phyloP scores from a whole-genome alignment of 192 early-diverging fungal species.

The Rhizophlyctis rosea region DNA sequence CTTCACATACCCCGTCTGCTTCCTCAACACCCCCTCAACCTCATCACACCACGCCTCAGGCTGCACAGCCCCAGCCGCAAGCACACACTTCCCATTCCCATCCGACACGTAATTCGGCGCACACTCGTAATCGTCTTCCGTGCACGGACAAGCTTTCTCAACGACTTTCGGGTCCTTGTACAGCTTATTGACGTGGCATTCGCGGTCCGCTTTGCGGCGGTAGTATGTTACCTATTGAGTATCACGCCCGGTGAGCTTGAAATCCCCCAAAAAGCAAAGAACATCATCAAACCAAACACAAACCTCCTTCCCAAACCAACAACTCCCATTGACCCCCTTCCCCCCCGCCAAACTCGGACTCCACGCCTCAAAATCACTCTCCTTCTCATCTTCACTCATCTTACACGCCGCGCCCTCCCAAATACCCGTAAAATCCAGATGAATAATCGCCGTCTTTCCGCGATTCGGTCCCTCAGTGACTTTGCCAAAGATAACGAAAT shows the following conservation, averaged over 20 bases:
- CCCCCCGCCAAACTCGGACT: too few species aligned
- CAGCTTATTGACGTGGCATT: slow-evolving; percentile 37
- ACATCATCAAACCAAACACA: slow-evolving; percentile 76
- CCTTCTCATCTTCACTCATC: slow-evolving; percentile 49
- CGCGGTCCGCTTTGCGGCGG: slow-evolving; percentile 33
- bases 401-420: slow-evolving; percentile 53
- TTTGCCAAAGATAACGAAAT: slow-evolving; percentile 29
- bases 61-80: slow-evolving; percentile 7
- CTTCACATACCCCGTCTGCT: slow-evolving; percentile 29
- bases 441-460: slow-evolving; percentile 34
- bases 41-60: slow-evolving; percentile 21
- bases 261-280: slow-evolving; percentile 39
- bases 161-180: slow-evolving; percentile 12
- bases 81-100: slow-evolving; percentile 12
- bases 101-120: slow-evolving; percentile 28
- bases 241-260: slow-evolving; percentile 20
- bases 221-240: slow-evolving; percentile 35
- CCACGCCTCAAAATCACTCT: slow-evolving; percentile 75
- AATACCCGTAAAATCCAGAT: slow-evolving; percentile 73
- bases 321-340: slow-evolving; percentile 54
- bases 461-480: slow-evolving; percentile 10
- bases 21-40: slow-evolving; percentile 17
- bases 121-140: slow-evolving; percentile 48
- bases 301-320: slow-evolving; percentile 48
- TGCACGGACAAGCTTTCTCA: slow-evolving; percentile 39